A percentile compares a stretch with the other conserved stretches of the same genome.
phyloP scores from a whole-genome alignment of 2,329 filamentous ascomycete species.

The Emericellopsis atlantica region DNA sequence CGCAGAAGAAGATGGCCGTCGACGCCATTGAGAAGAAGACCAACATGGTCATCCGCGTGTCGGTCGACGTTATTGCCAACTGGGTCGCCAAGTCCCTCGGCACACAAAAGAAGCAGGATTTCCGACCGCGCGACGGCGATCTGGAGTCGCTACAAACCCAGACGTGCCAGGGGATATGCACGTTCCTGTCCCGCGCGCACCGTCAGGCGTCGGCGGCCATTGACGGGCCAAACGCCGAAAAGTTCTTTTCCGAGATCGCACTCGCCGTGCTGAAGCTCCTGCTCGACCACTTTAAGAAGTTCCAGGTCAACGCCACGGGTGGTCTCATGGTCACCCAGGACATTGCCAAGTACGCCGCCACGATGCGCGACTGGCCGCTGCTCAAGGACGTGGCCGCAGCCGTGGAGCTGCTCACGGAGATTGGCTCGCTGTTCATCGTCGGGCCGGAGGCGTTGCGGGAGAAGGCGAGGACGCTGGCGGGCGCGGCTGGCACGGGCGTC shows the following conservation, averaged over 20 bases:
- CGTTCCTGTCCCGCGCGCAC: slow-evolving; percentile 62
- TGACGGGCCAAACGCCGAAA: slow-evolving; percentile 71
- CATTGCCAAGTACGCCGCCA: slow-evolving; percentile 81
- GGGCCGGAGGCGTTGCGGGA: slow-evolving; percentile 67
- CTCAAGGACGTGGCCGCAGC: slow-evolving; percentile 53
- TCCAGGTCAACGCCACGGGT: slow-evolving; percentile 83
- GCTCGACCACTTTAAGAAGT: slow-evolving; percentile 89
- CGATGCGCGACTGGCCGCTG: slow-evolving; percentile 72
- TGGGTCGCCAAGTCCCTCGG: slow-evolving; percentile 63
- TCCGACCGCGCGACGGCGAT: slow-evolving; percentile 73
- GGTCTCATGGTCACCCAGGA: slow-evolving; percentile 94
- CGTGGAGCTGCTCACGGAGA: slow-evolving; percentile 81
- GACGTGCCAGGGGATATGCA: slow-evolving; percentile 70
- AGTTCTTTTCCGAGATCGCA: slow-evolving; percentile 75
- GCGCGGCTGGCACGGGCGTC: slow-evolving; percentile 14
- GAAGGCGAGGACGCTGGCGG: slow-evolving; percentile 47
- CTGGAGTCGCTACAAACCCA: slow-evolving; percentile 72
- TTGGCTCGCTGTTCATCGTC: slow-evolving; percentile 92
- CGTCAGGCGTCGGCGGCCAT: slow-evolving; percentile 54
- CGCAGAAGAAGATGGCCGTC: slow-evolving; percentile 61
- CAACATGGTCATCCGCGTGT: slow-evolving; percentile 43
- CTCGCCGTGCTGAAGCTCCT: slow-evolving; percentile 65
- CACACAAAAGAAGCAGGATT: slow-evolving; percentile 79
- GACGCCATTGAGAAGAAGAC: slow-evolving; percentile 78
- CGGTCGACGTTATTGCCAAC: slow-evolving; percentile 56